phyloP scores from a whole-genome alignment of 2,329 filamentous ascomycete genomes.

The Simplicillium aogashimaense region DNA sequence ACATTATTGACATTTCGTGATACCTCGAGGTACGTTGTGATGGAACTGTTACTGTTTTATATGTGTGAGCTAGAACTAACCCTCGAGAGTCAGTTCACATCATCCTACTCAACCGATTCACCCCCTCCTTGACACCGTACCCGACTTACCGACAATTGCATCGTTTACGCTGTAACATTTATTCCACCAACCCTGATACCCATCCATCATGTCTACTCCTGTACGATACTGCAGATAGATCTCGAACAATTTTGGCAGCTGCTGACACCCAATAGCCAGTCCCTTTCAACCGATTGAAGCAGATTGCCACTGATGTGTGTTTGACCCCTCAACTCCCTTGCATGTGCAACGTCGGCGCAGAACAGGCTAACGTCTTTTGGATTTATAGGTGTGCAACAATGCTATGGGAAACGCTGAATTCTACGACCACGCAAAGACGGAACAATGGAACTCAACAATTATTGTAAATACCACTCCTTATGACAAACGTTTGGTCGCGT shows the following conservation, averaged over 20 bases:
- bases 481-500: not conserved
- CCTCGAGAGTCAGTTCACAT: no score
- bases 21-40: no score
- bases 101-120: no score
- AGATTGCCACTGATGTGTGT: conserved; percentile 70
- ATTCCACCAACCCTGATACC: no score
- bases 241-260: not conserved
- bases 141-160: no score
- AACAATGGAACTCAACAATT: conserved; percentile 83
- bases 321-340: not conserved
- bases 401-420: conserved; percentile 64
- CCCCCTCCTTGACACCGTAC: no score
- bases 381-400: conserved; percentile 64
- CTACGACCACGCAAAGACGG: conserved; percentile 82
- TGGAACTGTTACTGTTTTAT: no score
- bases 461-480: conserved; percentile 49
- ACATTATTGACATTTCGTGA: no score
- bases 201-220: not conserved
- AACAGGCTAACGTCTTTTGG: conserved; percentile 7
- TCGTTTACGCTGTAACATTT: no score
- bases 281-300: conserved; percentile 65
- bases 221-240: not conserved
- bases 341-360: not conserved
- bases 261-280: conserved; percentile 50
- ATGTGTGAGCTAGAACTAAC: no score